These are phyloP conservation scores for Pseudocercospora eumusae DNA, from an alignment of 2,329 filamentous ascomycete genomes.

Conservation along the genomic window DNA sequence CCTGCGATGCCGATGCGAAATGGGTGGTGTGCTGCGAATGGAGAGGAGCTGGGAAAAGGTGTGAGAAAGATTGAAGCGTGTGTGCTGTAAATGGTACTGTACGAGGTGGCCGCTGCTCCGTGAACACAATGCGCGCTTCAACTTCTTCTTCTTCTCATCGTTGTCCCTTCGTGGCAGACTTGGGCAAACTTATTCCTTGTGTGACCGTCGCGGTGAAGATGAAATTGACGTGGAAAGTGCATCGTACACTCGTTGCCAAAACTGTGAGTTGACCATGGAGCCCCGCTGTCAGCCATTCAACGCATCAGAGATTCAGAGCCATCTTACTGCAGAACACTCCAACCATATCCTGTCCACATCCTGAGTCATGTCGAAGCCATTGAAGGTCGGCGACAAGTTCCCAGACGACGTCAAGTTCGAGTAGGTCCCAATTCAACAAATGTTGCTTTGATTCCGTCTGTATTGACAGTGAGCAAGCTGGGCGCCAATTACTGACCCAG, in stretches of 20 bases:
- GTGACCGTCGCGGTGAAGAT: too few relatives aligned
- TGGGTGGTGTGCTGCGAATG: not conserved
- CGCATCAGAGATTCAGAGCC: too few relatives aligned
- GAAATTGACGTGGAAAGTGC: not conserved
- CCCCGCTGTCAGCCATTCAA: not conserved
- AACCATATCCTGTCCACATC: too few relatives aligned
- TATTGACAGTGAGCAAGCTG: constrained; percentile 55
- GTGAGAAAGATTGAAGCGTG: constrained; percentile 2
- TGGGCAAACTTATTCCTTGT: too few relatives aligned
- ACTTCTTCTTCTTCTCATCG: not conserved
- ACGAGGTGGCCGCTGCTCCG: not conserved
- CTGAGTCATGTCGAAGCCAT: constrained; percentile 49
- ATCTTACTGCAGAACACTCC: too few relatives aligned
- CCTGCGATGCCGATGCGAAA: not conserved
- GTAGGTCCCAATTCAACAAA: constrained; percentile 45
- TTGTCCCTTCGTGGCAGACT: not conserved
- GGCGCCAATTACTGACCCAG: constrained; percentile 69
- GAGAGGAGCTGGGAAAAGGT: constrained; percentile 6
- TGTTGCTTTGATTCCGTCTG: constrained; percentile 36
- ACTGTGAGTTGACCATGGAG: not conserved
- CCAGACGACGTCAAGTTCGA: constrained; percentile 77
- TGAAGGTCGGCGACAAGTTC: constrained; percentile 81
- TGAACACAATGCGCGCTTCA: not conserved
- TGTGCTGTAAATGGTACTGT: constrained; percentile 7
- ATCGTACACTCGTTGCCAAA: not conserved